These are phyloP conservation scores for Aeschynomene evenia DNA, from an alignment of 306 rosid species.

Conservation along the genomic window DNA sequence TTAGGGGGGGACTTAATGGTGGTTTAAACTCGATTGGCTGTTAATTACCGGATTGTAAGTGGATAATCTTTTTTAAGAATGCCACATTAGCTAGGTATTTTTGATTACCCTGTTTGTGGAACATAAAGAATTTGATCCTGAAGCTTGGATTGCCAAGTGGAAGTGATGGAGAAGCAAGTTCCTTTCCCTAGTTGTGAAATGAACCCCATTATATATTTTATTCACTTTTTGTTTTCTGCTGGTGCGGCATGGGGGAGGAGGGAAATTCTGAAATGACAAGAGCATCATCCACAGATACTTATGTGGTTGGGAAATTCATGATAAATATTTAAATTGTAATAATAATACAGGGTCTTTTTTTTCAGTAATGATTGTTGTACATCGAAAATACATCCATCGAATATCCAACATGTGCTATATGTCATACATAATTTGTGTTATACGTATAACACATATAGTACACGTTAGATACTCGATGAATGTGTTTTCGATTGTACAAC, in stretches of 20 bases:
- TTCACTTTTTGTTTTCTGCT: constrained; percentile 8
- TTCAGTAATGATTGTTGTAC: no score
- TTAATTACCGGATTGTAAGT: constrained; percentile 22
- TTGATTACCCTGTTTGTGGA: constrained; percentile 23
- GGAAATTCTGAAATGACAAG: constrained; percentile 36
- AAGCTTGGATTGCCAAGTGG: constrained; percentile 48
- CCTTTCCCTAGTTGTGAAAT: constrained; percentile 25
- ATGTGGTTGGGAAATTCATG: constrained; percentile 30
- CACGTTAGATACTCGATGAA: no score
- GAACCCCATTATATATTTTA: constrained; percentile 21
- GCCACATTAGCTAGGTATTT: constrained; percentile 33
- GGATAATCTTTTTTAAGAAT: constrained; percentile 54
- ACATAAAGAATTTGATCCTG: constrained; percentile 54
- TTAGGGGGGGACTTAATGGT: constrained; percentile 24
- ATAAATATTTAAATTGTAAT: constrained; percentile 1
- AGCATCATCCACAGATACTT: constrained; percentile 25
- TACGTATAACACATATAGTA: no score
- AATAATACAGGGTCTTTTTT: no score
- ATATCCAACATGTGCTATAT: no score
- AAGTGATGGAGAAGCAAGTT: constrained; percentile 36
- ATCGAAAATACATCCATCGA: no score
- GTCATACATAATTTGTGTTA: no score
- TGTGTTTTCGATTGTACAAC: no score
- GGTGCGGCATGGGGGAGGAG: constrained; percentile 15
- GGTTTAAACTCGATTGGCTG: constrained; percentile 32